Conservation (phyloP, 495 filamentous ascomycete genomes). For the Chaetomidium leptoderma region DNA sequence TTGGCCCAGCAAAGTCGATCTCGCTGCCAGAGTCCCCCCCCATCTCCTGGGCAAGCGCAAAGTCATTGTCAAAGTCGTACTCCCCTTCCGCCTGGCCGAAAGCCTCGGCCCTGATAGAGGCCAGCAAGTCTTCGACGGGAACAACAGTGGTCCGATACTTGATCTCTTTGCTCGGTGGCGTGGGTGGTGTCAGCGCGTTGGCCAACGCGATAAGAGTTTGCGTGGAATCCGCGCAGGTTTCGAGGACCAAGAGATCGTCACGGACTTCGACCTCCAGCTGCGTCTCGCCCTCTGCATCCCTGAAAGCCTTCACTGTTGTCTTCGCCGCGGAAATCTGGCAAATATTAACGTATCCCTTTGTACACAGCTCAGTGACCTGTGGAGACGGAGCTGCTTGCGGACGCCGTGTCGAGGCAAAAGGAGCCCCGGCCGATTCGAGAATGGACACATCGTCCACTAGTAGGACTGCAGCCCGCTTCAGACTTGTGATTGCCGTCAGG, state of each 20-base stretch:
- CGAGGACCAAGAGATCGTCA: slow-evolving; percentile 82
- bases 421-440: slow-evolving; percentile 45
- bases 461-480: slow-evolving; percentile 76
- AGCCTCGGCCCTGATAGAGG: slow-evolving; percentile 81
- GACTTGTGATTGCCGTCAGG: slow-evolving; percentile 56
- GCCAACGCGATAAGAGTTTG: slow-evolving; percentile 81
- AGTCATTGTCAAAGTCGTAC: slow-evolving; percentile 56
- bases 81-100: slow-evolving; percentile 57
- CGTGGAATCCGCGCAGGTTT: slow-evolving; percentile 95
- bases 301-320: slow-evolving; percentile 51
- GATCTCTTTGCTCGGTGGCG: slow-evolving; percentile 68
- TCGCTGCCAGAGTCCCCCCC: slow-evolving; percentile 32
- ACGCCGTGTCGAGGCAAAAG: slow-evolving; percentile 38
- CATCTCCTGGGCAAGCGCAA: slow-evolving; percentile 40
- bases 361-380: slow-evolving; percentile 62
- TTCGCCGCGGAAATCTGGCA: slow-evolving; percentile 78
- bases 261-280: slow-evolving; percentile 74
- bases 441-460: slow-evolving; percentile 72
- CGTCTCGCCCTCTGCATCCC: slow-evolving; percentile 51
- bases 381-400: slow-evolving; percentile 48
- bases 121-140: slow-evolving; percentile 80
- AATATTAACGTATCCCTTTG: slow-evolving; percentile 75
- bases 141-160: slow-evolving; percentile 87
- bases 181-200: slow-evolving; percentile 77
- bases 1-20: slow-evolving; percentile 34